Percentiles rank a stretch among this genome's conserved stretches.
phyloP scores from a whole-genome alignment of 306 rosid genomes.

The Pyrus pyrifolia region DNA sequence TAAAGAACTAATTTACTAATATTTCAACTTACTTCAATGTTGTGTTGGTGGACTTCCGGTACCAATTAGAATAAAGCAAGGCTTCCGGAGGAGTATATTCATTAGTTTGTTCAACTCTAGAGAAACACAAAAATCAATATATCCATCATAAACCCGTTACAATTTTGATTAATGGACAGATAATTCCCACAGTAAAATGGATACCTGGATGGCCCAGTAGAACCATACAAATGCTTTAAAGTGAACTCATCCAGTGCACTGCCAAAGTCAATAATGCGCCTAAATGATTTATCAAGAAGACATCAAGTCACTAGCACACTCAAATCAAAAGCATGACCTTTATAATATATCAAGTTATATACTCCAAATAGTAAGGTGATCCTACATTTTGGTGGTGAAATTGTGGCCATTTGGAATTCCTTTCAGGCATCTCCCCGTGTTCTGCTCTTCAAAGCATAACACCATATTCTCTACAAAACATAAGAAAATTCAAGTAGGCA shows the following conservation, averaged over 20 bases:
- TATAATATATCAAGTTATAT: not conserved
- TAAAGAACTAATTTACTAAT: conserved; percentile 7
- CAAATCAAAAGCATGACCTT: not conserved
- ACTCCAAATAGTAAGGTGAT: conserved; percentile 22
- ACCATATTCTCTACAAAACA: conserved; percentile 81
- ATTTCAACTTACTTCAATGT: conserved; percentile 62
- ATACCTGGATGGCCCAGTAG: conserved; percentile 87
- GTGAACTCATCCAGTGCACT: conserved; percentile 88
- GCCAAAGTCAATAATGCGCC: conserved; percentile 83
- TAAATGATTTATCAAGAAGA: conserved; percentile 4
- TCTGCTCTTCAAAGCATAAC: conserved; percentile 82
- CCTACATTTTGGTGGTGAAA: conserved; percentile 71
- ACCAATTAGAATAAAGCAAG: conserved; percentile 77
- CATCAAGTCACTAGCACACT: not conserved
- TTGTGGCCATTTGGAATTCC: conserved; percentile 48
- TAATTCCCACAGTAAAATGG: conserved; percentile 10
- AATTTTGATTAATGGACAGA: not conserved
- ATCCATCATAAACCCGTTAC: conserved; percentile 9
- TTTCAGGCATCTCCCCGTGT: conserved; percentile 76
- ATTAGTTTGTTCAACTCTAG: conserved; percentile 82
- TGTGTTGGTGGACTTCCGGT: conserved; percentile 55
- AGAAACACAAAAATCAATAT: conserved; percentile 11
- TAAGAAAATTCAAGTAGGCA: not conserved
- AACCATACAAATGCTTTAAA: conserved; percentile 75
- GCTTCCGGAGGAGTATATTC: conserved; percentile 95